Evolutionary conservation across 441 rosid species (phyloP), one percentile per base, ranked within the genome.

Genomic region (California macrophylla): DNA sequence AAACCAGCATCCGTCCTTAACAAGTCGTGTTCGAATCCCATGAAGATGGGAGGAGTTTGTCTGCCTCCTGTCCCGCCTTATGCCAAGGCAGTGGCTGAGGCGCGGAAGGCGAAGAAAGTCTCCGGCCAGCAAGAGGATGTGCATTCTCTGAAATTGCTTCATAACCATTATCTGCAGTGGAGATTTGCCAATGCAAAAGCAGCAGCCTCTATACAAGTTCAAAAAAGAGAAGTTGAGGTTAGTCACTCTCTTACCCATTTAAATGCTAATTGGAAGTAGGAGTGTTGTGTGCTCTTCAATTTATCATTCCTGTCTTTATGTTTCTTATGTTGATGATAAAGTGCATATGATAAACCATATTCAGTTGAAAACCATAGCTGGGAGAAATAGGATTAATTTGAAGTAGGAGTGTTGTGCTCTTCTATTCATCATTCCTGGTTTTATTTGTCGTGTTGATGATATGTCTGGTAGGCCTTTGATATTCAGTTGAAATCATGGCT

Each of bases 141-240:
- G 3, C 91, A 89, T 54, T 76, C 82, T 54, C 78, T 91, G 34
- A 84, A 74, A 70, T 62, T 89, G 85, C 79, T 89, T 54, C 86
- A 88, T 68, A 89, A 86, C 77, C 87, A 82, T 58, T 76, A 84
- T 72, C 78, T 92, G 69, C 94, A 86, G 74, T 92, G 96, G 97
- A 82, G 92, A 78, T 88, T 72, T 36, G 89, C 85, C 25, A 92
- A 86, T 69, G 92, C 91, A 5, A 88, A 88, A 74, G 85, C 90
- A 20, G 84, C 76, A 69, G 74, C 75, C 45, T 80, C 85, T 3
- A 64, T 73, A 47, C 79, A 77, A 50, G 68, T 85, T 78, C 96
- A 88, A 73, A 85, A 69, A 75, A 52, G 45, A 38, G 45, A 38
- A 79, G 81, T 87, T 12, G 85, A 88, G 90, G 96, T 88, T 34